Base-by-base conservation (phyloP, 345 rosid species). In the Eucalyptus tenuipes region DNA sequence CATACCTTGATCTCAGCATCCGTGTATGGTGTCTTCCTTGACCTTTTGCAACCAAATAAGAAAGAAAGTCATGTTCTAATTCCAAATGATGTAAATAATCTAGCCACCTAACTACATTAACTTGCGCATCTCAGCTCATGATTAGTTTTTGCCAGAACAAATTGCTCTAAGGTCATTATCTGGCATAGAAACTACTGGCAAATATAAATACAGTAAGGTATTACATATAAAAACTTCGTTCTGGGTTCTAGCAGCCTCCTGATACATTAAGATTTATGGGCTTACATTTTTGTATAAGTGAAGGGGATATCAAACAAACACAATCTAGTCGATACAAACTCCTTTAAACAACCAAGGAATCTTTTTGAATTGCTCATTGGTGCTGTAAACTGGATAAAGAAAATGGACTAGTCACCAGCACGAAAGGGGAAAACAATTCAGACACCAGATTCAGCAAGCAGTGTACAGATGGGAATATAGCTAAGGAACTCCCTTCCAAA, bases 1-100 rank as follows among this genome's bases (percentile, higher is more conserved):
- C 29, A 48, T 95, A 96, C 99, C 99, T 98, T 98, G 91, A 98
- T 95, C 94, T 98, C 99, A 86, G 95, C 96, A 92, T 98, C 99
- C 48, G 99, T 93, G 89, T 96, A 98, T 52, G 99, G 97, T 84
- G 92, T 89, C 89, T 86, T 88, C 86, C 99, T 92, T 49, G 91
- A 94, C 94, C 99, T 95, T 93, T 53, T 87, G 45, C 49, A 89
- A 88, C 61, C 68, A 89, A 86, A 57, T 55, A 68, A 80, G 88
- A 79, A 90, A 88, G 85, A 82, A 71, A 89, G 84, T 75, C 47
- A 75, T 40, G 59, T 47, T 88, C 50, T 42, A 90, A 68, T 71
- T 55, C 49, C 10, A 47, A 61, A 48, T 64, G 81, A 40, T 20
- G 15, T 33, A 61, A 40, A 42, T 29, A 87, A 29, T 16, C 49